phyloP scores from a whole-genome alignment of 495 filamentous ascomycete genomes.

The Lasiosphaeria miniovina region DNA sequence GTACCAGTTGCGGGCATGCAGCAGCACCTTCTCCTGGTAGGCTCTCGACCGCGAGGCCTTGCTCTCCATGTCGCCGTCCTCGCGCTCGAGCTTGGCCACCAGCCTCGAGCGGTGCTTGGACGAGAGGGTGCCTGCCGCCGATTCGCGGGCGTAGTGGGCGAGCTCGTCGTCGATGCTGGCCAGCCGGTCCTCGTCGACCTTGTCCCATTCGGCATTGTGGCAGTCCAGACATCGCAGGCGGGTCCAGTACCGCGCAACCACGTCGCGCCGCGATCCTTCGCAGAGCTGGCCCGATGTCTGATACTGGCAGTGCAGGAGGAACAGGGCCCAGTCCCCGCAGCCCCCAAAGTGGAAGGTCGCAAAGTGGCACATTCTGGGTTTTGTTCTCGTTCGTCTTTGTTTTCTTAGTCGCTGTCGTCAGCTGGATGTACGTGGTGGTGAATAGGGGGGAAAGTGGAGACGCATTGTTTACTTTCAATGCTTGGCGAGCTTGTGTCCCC shows the following conservation, averaged over 20 bases:
- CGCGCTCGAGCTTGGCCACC: background rate
- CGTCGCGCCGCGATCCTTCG: background rate
- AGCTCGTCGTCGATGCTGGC: conserved; percentile 4
- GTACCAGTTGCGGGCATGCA: background rate
- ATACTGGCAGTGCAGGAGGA: conserved; percentile 1
- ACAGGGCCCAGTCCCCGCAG: conserved; percentile 1
- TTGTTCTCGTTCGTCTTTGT: background rate
- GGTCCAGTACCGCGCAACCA: background rate
- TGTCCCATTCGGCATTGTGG: background rate
- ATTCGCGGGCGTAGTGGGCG: background rate
- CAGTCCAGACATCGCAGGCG: background rate
- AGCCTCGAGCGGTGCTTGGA: background rate
- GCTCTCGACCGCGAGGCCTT: background rate
- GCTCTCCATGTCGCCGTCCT: background rate
- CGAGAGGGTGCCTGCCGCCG: background rate
- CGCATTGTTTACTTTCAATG: too few relatives aligned
- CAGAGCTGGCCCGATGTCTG: conserved; percentile 1
- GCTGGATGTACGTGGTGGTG: too few relatives aligned
- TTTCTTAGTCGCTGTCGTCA: background rate
- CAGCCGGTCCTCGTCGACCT: conserved; percentile 1
- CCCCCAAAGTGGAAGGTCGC: background rate
- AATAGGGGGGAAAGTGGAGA: too few relatives aligned
- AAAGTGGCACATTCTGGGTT: conserved; percentile 1
- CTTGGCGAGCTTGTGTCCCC: too few relatives aligned
- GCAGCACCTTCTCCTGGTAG: background rate